Conservation (phyloP, 352 stramenopile genomes). For the Phytophthora cajani region DNA sequence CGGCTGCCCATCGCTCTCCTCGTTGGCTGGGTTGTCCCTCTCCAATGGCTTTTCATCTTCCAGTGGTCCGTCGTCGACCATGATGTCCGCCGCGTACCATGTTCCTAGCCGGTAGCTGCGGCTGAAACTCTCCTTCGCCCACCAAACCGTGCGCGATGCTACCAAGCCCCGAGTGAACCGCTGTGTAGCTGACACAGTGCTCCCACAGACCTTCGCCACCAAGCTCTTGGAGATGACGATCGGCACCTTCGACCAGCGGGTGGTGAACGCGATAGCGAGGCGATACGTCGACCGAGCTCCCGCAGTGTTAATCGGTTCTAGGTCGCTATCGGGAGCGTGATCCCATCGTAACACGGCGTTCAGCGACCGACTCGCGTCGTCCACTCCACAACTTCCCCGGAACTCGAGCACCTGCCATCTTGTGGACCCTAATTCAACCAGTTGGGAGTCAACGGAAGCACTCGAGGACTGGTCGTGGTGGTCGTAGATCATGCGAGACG, state of each 20-base stretch:
- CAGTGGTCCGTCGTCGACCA: conserved; percentile 11
- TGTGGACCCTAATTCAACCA: conserved; percentile 16
- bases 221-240: conserved; percentile 77
- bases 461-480: conserved; percentile 18
- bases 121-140: conserved; percentile 82
- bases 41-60: conserved; percentile 4
- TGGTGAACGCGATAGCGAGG: conserved; percentile 61
- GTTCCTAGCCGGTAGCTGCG: conserved; percentile 75
- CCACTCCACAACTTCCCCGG: conserved; percentile 32
- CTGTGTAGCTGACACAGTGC: conserved; percentile 49
- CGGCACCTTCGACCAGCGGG: conserved; percentile 51
- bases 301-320: conserved; percentile 45
- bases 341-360: conserved; percentile 67
- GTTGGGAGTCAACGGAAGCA: conserved; percentile 13
- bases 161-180: conserved; percentile 60
- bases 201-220: conserved; percentile 65
- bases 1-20: conserved; percentile 5
- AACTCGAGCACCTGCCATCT: conserved; percentile 52
- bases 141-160: conserved; percentile 66
- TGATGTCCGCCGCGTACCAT: conserved; percentile 74
- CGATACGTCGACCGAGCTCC: conserved; percentile 68
- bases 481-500: conserved; percentile 34
- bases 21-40: conserved; percentile 7
- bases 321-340: conserved; percentile 21
- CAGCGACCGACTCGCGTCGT: conserved; percentile 60